Conservation (phyloP, 805 yeast genomes). For the Brettanomyces naardenensis region DNA sequence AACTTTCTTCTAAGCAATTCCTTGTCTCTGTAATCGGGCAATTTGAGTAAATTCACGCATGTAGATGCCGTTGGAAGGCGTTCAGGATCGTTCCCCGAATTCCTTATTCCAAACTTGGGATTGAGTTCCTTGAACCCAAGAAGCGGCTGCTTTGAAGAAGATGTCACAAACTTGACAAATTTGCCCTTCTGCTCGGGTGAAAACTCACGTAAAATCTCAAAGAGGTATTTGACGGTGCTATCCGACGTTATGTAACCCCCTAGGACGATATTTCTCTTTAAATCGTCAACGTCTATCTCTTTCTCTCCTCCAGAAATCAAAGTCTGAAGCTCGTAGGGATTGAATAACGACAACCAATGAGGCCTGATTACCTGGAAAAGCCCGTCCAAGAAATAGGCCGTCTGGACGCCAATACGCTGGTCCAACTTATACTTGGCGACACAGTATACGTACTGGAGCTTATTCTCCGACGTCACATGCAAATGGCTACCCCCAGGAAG, state of each 20-base stretch:
- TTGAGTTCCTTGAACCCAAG: constrained; percentile 69
- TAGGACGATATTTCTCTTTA: constrained; percentile 52
- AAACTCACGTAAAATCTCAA: constrained; percentile 73
- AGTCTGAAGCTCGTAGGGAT: constrained; percentile 74
- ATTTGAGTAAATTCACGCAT: constrained; percentile 77
- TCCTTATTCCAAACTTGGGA: constrained; percentile 77
- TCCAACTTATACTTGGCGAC: constrained; percentile 76
- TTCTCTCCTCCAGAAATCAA: constrained; percentile 74
- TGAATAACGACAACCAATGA: constrained; percentile 79
- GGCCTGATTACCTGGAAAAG: constrained; percentile 58
- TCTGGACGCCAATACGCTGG: constrained; percentile 47
- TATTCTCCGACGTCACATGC: constrained; percentile 53
- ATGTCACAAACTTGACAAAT: constrained; percentile 81
- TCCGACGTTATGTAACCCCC: constrained; percentile 55
- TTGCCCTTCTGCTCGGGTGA: constrained; percentile 50
- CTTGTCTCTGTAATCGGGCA: constrained; percentile 75
- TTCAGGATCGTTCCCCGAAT: constrained; percentile 44
- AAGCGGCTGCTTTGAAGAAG: constrained; percentile 87
- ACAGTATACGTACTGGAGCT: constrained; percentile 66
- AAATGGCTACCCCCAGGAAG: constrained; percentile 49
- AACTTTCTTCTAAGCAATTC: constrained; percentile 51
- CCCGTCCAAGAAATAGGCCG: constrained; percentile 61
- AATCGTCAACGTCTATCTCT: constrained; percentile 64
- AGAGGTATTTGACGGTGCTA: constrained; percentile 55
- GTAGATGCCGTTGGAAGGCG: constrained; percentile 90